Base-by-base conservation (phyloP, 1,139 yeast species). In the Hemisphaericaspora xylofermentans region DNA sequence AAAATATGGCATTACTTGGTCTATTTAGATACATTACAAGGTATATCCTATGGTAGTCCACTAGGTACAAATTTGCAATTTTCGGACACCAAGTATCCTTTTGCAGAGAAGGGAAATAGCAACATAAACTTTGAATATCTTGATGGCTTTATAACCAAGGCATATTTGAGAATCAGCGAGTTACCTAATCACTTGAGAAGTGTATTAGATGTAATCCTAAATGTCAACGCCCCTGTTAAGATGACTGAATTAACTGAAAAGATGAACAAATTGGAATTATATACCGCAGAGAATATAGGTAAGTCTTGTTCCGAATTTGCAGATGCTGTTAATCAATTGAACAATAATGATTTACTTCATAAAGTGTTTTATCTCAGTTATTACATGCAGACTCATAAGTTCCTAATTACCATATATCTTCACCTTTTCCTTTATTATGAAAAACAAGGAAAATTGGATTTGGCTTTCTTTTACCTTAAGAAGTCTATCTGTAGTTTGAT, bases 361-460 rank as follows among this genome's bases (percentile, higher is more conserved):
- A 66, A 68, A 42, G 53, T 59, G 2, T 53, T 60, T 49, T 59
- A 56, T 26, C 59, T 63, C 40, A 59, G 58, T 36, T 53, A 56
- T 22, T 61, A 53, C 35, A 40, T 69, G 30, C 58, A 61, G 40
- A 43, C 61, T 45, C 63, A 55, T 39, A 47, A 53, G 3, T 63
- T 67, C 39, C 39, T 56, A 10, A 31, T 58, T 22, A 49, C 63
- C 1, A 31, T 66, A 1, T 52, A 50, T 26, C 48, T 47, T 36
- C 67, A 65, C 42, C 38, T 68, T 6, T 57, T 53, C 42, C 43
- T 61, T 26, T 61, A 61, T 46, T 68, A 58, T 41, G 68, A 60
- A 38, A 43, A 45, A 15, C 46, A 43, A 33, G 44, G 51, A 6
- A 53, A 61, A 17, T 28, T 47, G 10, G 56, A 55, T 14, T 46